Percentiles rank a stretch among this genome's conserved stretches.
Conservation (phyloP, 1,139 yeast genomes). For the Arxiozyma bovina region DNA sequence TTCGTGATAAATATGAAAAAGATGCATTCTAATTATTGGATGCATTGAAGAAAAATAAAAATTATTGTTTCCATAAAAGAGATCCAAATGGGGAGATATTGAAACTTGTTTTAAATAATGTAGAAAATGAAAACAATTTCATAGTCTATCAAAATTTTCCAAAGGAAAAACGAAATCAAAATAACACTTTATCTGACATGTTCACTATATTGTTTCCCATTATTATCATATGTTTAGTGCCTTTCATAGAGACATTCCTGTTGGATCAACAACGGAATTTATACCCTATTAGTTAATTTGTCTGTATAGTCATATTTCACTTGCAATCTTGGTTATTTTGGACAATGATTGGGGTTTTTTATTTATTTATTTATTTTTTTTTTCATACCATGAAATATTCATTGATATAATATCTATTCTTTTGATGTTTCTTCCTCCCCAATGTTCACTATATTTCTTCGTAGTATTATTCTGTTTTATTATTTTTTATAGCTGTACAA, state of each 20-base stretch:
- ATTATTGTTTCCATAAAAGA: conserved; percentile 32
- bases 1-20: conserved; percentile 82
- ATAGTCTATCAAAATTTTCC: conserved; percentile 3
- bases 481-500: no score
- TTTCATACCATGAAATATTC: no score
- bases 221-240: conserved; percentile 3
- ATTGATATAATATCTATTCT: no score
- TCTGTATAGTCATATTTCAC: no score
- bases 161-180: conserved; percentile 1
- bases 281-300: neutral
- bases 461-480: no score
- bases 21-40: conserved; percentile 45
- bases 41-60: neutral
- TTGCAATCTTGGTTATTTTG: neutral
- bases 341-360: no score
- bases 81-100: conserved; percentile 32
- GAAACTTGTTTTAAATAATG: neutral
- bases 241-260: neutral
- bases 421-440: no score
- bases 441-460: no score
- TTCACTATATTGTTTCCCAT: conserved; percentile 2
- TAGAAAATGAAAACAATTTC: neutral
- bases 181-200: neutral
- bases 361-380: no score
- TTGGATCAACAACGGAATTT: conserved; percentile 1